These are phyloP conservation scores for Rubus idaeus DNA, from an alignment of 306 rosid genomes.

Conservation along the genomic window DNA sequence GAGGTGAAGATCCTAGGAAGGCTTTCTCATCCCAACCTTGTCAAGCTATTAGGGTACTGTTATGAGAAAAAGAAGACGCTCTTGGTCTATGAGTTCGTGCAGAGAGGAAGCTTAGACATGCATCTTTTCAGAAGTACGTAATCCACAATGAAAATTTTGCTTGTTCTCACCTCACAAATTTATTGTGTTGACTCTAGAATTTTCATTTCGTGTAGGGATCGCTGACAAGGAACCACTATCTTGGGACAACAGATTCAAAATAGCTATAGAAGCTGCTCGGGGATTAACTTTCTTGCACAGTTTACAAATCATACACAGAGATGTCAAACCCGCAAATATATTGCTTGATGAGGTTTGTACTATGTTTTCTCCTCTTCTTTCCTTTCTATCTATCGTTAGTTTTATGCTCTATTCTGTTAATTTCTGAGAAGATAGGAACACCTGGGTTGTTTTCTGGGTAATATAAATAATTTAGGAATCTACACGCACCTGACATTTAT, in stretches of 20 bases:
- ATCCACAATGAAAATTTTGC: not conserved
- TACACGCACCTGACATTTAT: not conserved
- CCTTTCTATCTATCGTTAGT: not conserved
- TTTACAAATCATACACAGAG: conserved; percentile 68
- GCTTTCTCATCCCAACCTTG: conserved; percentile 80
- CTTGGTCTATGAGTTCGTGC: conserved; percentile 69
- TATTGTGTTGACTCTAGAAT: not conserved
- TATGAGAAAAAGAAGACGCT: conserved; percentile 57
- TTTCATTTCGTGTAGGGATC: conserved; percentile 40
- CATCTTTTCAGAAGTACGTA: conserved; percentile 78
- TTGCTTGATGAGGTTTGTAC: conserved; percentile 67
- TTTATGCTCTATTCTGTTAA: not conserved
- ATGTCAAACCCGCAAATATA: conserved; percentile 84
- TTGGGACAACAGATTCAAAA: conserved; percentile 71
- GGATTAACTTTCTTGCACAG: conserved; percentile 77
- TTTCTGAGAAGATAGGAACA: not conserved
- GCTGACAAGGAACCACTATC: conserved; percentile 46
- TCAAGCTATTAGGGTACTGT: conserved; percentile 74
- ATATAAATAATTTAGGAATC: not conserved
- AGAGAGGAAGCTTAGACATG: conserved; percentile 53
- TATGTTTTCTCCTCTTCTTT: not conserved
- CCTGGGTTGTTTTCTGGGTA: not conserved
- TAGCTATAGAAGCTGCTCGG: conserved; percentile 78
- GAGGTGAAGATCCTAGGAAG: conserved; percentile 76
- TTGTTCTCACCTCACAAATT: too few species aligned